A percentile compares a stretch with the other conserved stretches of the same genome.
phyloP scores from a whole-genome alignment of 768 basidiomycete species.

The Suillus discolor region DNA sequence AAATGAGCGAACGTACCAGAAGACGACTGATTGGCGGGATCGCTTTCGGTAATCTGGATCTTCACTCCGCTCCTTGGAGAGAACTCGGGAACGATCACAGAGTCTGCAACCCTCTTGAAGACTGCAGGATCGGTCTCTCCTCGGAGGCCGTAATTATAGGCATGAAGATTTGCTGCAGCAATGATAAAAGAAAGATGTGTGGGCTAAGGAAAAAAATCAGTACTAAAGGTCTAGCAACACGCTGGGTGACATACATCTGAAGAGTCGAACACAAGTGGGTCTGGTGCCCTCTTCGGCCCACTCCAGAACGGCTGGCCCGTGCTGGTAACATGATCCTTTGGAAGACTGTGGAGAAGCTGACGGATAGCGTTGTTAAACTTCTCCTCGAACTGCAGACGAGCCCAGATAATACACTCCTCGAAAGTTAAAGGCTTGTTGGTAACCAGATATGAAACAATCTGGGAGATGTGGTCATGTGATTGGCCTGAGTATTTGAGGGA shows the following conservation, averaged over 20 bases:
- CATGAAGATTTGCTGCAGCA: conserved; percentile 93
- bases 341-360: conserved; percentile 91
- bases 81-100: conserved; percentile 88
- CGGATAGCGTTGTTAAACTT: conserved; percentile 93
- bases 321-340: conserved; percentile 90
- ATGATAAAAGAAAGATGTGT: conserved; percentile 88
- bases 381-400: conserved; percentile 91
- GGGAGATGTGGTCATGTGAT: conserved; percentile 85
- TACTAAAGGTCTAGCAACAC: conserved; percentile 2
- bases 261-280: conserved; percentile 83
- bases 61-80: conserved; percentile 91
- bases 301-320: conserved; percentile 99
- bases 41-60: conserved; percentile 91
- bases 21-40: conserved; percentile 70
- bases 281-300: conserved; percentile 96
- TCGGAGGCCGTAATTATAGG: conserved; percentile 96
- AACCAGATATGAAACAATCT: conserved; percentile 88
- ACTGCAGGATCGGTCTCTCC: conserved; percentile 79
- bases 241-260: conserved; percentile 66
- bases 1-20: conserved; percentile 22
- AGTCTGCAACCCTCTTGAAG: conserved; percentile 84
- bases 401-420: conserved; percentile 98
- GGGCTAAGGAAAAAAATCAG: conserved; percentile 49
- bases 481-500: conserved; percentile 91
- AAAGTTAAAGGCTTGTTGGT: conserved; percentile 93